Evolutionary conservation across 352 stramenopile genomes (phyloP), one percentile per base, ranked within the genome.

Genomic region (Globisporangium solare): DNA sequence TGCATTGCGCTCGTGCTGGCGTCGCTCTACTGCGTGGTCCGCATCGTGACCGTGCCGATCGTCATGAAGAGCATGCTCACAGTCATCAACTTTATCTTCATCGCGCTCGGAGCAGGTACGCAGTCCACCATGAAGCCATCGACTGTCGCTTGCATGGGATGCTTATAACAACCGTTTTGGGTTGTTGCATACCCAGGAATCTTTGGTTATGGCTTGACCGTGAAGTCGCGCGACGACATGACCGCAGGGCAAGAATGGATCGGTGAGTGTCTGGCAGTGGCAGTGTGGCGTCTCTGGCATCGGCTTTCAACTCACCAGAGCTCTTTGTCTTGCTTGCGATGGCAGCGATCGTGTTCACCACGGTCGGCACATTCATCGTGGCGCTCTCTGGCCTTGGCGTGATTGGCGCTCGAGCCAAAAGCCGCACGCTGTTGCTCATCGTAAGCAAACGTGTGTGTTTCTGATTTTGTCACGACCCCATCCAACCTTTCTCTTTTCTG

Each of bases 31-130:
- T 94, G 79, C 63, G 76, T 91, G 42, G 61, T 94, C 21, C 79
- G 81, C 61, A 92, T 94, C 62, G 79, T 91, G 39, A 90, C 80
- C n/a, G 76, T 94, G 37, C 84, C 84, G 7, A 89, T 92, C 64
- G 75, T 94, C 54, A 92, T 94, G 82, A 86, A 86, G 60, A 86
- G 72, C 60, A 78, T 94, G 69, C 67, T 92, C 54, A 79, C 76
- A 4, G 76, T 92, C 32, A 74, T 88, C 64, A 92, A 91, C 64
- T 66, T 67, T 31, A 67, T 83, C 54, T 94, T 92, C 55, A 66
- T 84, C 22, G 56, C 77, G 15, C 67, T 92, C 13, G 84, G 82
- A 58, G 63, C 60, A 6, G 68, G 67, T 74, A 15, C 22, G 58
- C 7, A 43, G 17, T 6, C 1, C 17, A 7, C 11, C 0, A 27